phyloP scores from a whole-genome alignment of 1,139 yeast species.

The Scheffersomyces titani region DNA sequence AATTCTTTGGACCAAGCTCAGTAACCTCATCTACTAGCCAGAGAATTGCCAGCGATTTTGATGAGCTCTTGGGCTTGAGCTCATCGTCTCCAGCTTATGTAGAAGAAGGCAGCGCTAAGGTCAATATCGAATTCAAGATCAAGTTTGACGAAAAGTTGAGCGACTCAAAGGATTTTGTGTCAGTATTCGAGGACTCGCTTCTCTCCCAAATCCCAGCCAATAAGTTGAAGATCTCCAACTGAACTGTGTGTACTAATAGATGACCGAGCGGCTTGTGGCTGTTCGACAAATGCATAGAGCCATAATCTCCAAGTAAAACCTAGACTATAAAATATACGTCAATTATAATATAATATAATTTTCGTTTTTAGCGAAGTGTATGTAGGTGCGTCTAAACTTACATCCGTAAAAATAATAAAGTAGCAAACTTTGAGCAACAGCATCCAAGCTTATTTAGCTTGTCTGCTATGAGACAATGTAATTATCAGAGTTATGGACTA shows the following conservation, averaged over 20 bases:
- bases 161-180: slow-evolving; percentile 41
- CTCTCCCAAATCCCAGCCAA: slow-evolving; percentile 33
- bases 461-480: neutral
- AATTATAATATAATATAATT: too few species aligned
- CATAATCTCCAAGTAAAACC: neutral
- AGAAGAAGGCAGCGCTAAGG: slow-evolving; percentile 7
- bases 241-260: slow-evolving; percentile 5
- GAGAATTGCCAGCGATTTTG: slow-evolving; percentile 21
- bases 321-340: neutral
- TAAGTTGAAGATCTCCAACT: slow-evolving; percentile 13
- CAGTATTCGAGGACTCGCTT: slow-evolving; percentile 32
- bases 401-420: neutral
- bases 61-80: slow-evolving; percentile 50
- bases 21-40: slow-evolving; percentile 9
- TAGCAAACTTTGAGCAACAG: neutral
- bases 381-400: neutral
- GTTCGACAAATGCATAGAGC: neutral
- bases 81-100: slow-evolving; percentile 19
- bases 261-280: neutral
- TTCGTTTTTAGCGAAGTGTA: neutral
- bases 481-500: neutral
- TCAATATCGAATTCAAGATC: slow-evolving; percentile 50
- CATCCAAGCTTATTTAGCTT: neutral
- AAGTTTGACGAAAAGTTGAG: slow-evolving; percentile 33
- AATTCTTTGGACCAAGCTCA: slow-evolving; percentile 18